Conservation (phyloP, 345 rosid species). For the Clarkia xantiana region DNA sequence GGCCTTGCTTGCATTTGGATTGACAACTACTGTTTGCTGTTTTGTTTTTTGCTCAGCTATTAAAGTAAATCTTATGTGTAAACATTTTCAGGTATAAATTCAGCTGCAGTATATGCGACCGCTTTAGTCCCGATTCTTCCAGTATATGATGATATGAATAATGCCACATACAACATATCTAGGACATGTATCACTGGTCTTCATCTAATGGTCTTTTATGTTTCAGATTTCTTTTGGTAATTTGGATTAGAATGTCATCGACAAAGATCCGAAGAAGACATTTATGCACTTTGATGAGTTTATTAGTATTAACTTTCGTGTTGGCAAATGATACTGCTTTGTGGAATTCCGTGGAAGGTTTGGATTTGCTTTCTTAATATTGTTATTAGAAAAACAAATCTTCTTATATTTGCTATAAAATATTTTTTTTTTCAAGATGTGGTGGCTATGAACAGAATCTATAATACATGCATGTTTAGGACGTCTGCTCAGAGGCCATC, state of each 20-base stretch:
- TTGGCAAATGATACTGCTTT: conserved; percentile 76
- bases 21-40: too few species aligned
- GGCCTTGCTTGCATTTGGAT: too few species aligned
- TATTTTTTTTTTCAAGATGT: too few species aligned
- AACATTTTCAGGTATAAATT: conserved; percentile 33
- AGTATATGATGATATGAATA: conserved; percentile 53
- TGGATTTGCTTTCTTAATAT: too few species aligned
- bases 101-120: conserved; percentile 44
- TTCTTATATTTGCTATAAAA: too few species aligned
- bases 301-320: conserved; percentile 66
- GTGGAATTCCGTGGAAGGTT: conserved; percentile 71
- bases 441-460: too few species aligned
- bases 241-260: conserved; percentile 72
- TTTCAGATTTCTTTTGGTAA: conserved; percentile 63
- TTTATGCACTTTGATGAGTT: conserved; percentile 68
- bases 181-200: not conserved
- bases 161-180: conserved; percentile 82
- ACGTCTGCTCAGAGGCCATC: too few species aligned
- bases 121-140: conserved; percentile 54
- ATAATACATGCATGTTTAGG: too few species aligned
- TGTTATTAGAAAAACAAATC: too few species aligned
- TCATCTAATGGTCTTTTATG: conserved; percentile 8
- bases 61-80: too few species aligned
- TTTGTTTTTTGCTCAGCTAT: too few species aligned
- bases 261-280: conserved; percentile 68